Base-by-base conservation (phyloP, 495 filamentous ascomycete genomes). In the Aspergillus nanangensis region DNA sequence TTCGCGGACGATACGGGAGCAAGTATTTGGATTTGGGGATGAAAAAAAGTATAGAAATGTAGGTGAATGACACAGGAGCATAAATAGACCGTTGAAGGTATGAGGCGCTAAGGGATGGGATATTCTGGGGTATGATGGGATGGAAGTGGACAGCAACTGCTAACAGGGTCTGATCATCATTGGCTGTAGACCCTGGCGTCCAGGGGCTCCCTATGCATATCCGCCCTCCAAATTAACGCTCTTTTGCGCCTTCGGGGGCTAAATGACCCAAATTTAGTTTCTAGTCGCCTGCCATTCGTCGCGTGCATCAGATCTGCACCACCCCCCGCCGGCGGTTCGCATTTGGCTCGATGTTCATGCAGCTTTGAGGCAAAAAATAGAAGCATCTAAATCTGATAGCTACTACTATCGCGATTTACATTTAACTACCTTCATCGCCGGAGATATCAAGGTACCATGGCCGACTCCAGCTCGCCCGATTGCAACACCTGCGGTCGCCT, bases 191-290 rank as follows among this genome's bases (percentile, higher is more conserved):
- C 38, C 23, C 38, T 14, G 27, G 27, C 41, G 25, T 11, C 7
- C 25, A 29, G 25, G 25, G 25, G 7, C 25, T 29, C 25, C 25
- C 25, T 11, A 44, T 3, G 27, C 25, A 44, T 27, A 14, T 27
- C 27, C 8, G 41, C 27, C 21, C 41, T 5, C 25, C 25, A 29
- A 11, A 5, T 29, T 29, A 29, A 29, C 25, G 25, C 25, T 29
- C 25, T 29, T 29, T 29, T 11, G 25, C 25, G 25, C 25, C 25
- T 11, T 11, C 40, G 24, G 35, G 15, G 38, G 25, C 8, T 17
- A 41, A 37, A 38, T 33, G 37, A 38, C 56, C 56, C 53, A 59
- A 59, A 56, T 50, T 59, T 56, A 55, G 43, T 50, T 17, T 44
- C 38, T 47, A 44, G 44, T 42, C 48, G 50, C 35, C 36, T 27